These are phyloP conservation scores for Leccinum solheimii DNA, from an alignment of 1,284 basidiomycete genomes.

Conservation along the genomic window DNA sequence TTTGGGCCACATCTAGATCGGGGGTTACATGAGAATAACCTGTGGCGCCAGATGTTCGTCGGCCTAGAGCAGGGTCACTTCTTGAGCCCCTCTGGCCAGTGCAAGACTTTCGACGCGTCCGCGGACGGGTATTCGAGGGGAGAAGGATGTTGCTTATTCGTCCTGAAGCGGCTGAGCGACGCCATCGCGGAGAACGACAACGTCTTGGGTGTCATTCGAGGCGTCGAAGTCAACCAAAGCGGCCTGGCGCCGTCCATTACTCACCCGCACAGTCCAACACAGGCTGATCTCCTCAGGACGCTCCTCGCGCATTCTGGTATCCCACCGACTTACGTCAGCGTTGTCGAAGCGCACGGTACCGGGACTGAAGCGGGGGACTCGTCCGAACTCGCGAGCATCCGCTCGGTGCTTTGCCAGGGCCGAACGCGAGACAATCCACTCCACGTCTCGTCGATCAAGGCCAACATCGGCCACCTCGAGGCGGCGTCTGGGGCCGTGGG, in stretches of 20 bases:
- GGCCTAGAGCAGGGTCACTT: slow-evolving; percentile 72
- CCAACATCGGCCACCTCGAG: slow-evolving; percentile 72
- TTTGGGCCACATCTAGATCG: not conserved
- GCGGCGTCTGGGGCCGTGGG: slow-evolving; percentile 72
- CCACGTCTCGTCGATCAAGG: slow-evolving; percentile 67
- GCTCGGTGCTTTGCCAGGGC: slow-evolving; percentile 49
- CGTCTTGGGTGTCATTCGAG: slow-evolving; percentile 67
- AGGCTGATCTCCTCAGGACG: slow-evolving; percentile 51
- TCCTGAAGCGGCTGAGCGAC: slow-evolving; percentile 67
- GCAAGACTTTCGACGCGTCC: slow-evolving; percentile 67
- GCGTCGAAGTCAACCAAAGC: slow-evolving; percentile 69
- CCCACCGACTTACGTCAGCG: slow-evolving; percentile 48
- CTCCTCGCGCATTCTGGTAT: slow-evolving; percentile 51
- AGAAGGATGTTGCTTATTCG: slow-evolving; percentile 73
- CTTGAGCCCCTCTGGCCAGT: slow-evolving; percentile 64
- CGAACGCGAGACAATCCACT: slow-evolving; percentile 50
- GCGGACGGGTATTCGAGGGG: slow-evolving; percentile 72
- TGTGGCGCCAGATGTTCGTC: slow-evolving; percentile 55
- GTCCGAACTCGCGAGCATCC: slow-evolving; percentile 61
- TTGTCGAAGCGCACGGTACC: slow-evolving; percentile 73
- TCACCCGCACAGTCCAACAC: slow-evolving; percentile 64
- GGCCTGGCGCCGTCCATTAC: slow-evolving; percentile 66
- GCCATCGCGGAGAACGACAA: slow-evolving; percentile 64
- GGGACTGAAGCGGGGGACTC: slow-evolving; percentile 71
- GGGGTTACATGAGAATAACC: slow-evolving; percentile 9